Evolutionary conservation across 495 filamentous ascomycete species (phyloP), one percentile per base, ranked within the genome.

Genomic region (Collariella sp.): DNA sequence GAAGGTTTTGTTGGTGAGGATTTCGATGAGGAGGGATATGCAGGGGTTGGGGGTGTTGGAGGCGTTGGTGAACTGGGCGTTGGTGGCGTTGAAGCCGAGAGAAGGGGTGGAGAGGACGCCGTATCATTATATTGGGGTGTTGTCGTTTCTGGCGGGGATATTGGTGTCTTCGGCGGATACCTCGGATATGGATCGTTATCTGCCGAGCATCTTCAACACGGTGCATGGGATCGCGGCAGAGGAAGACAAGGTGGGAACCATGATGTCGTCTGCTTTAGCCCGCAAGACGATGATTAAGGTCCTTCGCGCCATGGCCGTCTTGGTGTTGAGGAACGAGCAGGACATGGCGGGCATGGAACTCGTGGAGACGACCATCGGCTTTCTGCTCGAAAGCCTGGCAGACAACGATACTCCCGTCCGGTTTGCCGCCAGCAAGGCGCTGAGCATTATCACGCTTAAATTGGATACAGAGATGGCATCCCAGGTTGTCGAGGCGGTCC

Each of bases 361-460:
- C 15, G 67, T 94, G n/a, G 88, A 96, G 62, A 78, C 84, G 43
- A 82, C 85, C 15, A 84, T 99, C 55, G 83, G 82, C 23, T 76
- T 82, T 48, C 65, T 90, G 4, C 75, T 97, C 6, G 77, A 80
- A 24, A 72, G 71, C 9, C 69, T 91, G 1, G 80, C 79, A 10
- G 91, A 97, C 62, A 86, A 87, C 53, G 89, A 96, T 59, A 96
- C 91, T 0, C 86, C 87, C 7, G 88, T 97, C 26, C 77, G 93
- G 35, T 81, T 94, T 66, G 85, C 91, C 33, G 87, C 91, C 10
- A 94, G 89, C 69, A 99, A 99, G 70, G 85, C 90, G 13, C 78
- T 97, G 44, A 94, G 88, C 57, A 78, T 95, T 24, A 81, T 97
- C 57, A 83, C 89, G 0, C 70, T 88, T 47, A 87, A 86, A 60